Percentiles rank a stretch among this genome's conserved stretches.
Evolutionary conservation across 2,329 filamentous ascomycete genomes (phyloP).

Genomic region (Stagonosporopsis chrysanthemi): DNA sequence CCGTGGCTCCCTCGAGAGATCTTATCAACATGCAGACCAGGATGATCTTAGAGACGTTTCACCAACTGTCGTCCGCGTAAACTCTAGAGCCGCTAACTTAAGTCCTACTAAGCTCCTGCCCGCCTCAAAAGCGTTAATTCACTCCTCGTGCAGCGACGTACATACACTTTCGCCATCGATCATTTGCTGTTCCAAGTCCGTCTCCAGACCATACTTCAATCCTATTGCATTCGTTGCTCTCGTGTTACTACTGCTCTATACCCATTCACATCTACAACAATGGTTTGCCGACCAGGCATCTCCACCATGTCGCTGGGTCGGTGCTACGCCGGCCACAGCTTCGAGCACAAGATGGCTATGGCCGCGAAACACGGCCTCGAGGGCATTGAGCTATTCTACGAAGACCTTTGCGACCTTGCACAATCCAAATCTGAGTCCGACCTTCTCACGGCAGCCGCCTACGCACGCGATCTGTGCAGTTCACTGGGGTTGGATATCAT

Average conservation of each 20-base stretch:
- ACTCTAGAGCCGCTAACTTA: conserved; percentile 12
- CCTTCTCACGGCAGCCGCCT: conserved; percentile 65
- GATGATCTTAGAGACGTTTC: conserved; percentile 15
- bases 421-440: conserved; percentile 53
- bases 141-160: conserved; percentile 5
- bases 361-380: conserved; percentile 70
- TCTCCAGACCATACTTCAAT: not conserved
- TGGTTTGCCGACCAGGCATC: conserved; percentile 70
- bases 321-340: conserved; percentile 69
- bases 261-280: conserved; percentile 28
- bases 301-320: conserved; percentile 80
- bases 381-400: conserved; percentile 79
- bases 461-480: conserved; percentile 65
- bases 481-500: conserved; percentile 65
- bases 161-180: conserved; percentile 1
- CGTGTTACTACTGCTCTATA: not conserved
- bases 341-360: conserved; percentile 72
- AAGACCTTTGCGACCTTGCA: conserved; percentile 73
- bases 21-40: conserved; percentile 13
- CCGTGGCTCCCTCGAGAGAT: conserved; percentile 16
- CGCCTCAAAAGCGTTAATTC: conserved; percentile 17
- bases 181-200: not conserved
- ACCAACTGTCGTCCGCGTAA: conserved; percentile 15
- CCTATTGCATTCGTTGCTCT: not conserved
- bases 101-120: not conserved